Evolutionary conservation across 2,329 filamentous ascomycete genomes (phyloP).

Genomic region (Sporothrix mexicana): DNA sequence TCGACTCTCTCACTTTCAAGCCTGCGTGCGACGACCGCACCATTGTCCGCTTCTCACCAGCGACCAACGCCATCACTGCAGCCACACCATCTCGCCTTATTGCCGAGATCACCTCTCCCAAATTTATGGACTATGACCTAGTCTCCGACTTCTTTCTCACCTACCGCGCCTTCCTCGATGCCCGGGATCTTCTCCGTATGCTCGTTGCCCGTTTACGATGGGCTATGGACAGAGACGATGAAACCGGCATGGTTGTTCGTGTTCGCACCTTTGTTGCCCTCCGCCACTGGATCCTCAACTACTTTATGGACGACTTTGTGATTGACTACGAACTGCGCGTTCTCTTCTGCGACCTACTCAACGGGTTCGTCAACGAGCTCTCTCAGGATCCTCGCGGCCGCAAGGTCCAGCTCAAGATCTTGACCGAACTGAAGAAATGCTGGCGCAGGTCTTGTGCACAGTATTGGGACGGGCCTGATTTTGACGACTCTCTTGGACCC

Average conservation of each 20-base stretch:
- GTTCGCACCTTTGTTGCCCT: slow-evolving; percentile 95
- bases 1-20: slow-evolving; percentile 78
- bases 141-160: slow-evolving; percentile 98
- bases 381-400: slow-evolving; percentile 51
- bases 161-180: slow-evolving; percentile 83
- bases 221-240: slow-evolving; percentile 80
- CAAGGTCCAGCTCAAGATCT: slow-evolving; percentile 76
- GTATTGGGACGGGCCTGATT: slow-evolving; percentile 82
- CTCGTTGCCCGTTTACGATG: slow-evolving; percentile 84
- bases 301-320: slow-evolving; percentile 94
- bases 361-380: slow-evolving; percentile 66
- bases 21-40: slow-evolving; percentile 78
- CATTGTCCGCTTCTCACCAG: slow-evolving; percentile 80
- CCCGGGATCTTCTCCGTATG: slow-evolving; percentile 78
- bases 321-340: slow-evolving; percentile 73
- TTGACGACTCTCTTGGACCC: slow-evolving; percentile 64
- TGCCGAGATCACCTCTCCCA: slow-evolving; percentile 94
- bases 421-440: slow-evolving; percentile 94
- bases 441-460: slow-evolving; percentile 90
- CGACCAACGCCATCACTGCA: slow-evolving; percentile 77
- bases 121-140: slow-evolving; percentile 94
- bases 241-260: slow-evolving; percentile 89
- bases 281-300: slow-evolving; percentile 97
- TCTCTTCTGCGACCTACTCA: slow-evolving; percentile 81
- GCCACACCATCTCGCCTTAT: slow-evolving; percentile 90